Evolutionary conservation across 257 asterid species (phyloP), one percentile per base, ranked within the genome.

Genomic region (Apocynum venetum): DNA sequence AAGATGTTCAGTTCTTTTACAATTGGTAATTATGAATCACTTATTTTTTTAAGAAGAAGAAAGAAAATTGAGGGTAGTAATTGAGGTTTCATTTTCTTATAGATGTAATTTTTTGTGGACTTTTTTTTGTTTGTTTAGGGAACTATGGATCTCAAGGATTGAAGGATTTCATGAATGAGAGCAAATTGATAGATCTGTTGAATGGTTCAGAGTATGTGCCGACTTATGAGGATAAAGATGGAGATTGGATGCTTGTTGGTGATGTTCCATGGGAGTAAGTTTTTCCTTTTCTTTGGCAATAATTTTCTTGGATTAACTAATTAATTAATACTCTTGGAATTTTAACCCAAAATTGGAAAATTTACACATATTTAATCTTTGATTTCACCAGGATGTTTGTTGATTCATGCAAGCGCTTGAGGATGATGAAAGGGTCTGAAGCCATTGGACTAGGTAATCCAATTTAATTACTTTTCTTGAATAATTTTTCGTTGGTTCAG

Each of bases 381-480:
- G 10, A 53, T 53, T 79, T 41, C 80, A 40, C 71, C 83, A 91
- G 94, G 87, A 91, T 91, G 96, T 91, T 91, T 78, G 88, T 83
- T 25, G 90, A 86, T 76, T 85, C 92, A 19, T 91, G 94, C 94
- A 89, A 84, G 87, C 86, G 90, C 82, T 88, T 91, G 87, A 91
- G 89, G 80, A 89, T 89, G 78, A 91, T 91, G 96, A 91, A 86
- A 81, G 96, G 94, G 46, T 82, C 96, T 65, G 96, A 91, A 81
- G 96, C 94, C n/a, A 89, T 91, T 83, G 94, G 96, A 83, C 86
- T 91, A 82, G 93, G 96, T 91, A 73, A 48, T 51, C 31, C 31
- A 25, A 25, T 25, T 25, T 25, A 25, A 25, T 25, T 25, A 25
- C 31, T 25, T 25, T 25, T 25, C 31, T 25, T 25, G 31, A 25